Evolutionary conservation across 2,329 filamentous ascomycete genomes (phyloP).

Genomic region (Colletotrichum sp.): DNA sequence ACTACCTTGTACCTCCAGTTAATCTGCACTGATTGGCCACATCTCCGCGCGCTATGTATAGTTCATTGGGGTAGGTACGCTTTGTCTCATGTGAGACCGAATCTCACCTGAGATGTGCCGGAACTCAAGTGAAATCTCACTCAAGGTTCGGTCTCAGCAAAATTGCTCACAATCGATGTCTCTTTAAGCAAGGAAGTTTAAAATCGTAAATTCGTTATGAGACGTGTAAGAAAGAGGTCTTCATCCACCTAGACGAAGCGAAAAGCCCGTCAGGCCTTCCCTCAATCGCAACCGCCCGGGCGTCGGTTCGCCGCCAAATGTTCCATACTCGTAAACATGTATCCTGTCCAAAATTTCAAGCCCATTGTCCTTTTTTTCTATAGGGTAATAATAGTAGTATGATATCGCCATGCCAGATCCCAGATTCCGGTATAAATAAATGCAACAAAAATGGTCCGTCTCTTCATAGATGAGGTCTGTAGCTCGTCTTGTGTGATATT

Average conservation of each 20-base stretch:
- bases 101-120: neutral
- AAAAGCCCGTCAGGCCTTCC: neutral
- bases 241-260: neutral
- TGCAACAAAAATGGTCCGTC: neutral
- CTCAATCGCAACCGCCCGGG: neutral
- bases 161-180: neutral
- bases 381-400: slow-evolving; percentile 8
- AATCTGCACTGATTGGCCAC: neutral
- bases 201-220: neutral
- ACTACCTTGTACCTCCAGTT: neutral
- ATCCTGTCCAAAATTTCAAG: neutral
- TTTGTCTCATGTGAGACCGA: neutral
- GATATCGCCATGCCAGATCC: neutral
- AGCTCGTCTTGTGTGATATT: slow-evolving; percentile 3
- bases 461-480: neutral
- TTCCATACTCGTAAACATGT: neutral
- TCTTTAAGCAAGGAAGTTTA: neutral
- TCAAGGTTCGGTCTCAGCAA: neutral
- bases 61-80: too few species aligned
- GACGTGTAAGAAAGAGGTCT: neutral
- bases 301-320: neutral
- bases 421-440: neutral
- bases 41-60: neutral
- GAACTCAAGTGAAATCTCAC: neutral
- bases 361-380: slow-evolving; percentile 13